Percentiles rank a stretch among this genome's conserved stretches.
Conservation (phyloP, 331 rosid species). For the Prunus yedoensis region DNA sequence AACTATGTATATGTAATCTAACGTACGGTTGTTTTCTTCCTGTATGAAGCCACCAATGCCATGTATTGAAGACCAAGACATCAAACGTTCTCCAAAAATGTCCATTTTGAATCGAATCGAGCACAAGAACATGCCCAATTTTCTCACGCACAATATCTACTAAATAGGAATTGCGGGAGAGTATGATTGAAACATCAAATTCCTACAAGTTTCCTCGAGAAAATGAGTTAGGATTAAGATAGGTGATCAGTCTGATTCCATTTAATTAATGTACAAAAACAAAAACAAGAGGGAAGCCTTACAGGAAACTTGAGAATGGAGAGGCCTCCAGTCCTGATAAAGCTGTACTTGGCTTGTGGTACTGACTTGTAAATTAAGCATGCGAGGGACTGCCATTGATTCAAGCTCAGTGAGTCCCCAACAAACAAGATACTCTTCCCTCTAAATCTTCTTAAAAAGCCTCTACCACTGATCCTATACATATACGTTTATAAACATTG, state of each 20-base stretch:
- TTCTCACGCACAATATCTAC: conserved; percentile 42
- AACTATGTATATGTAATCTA: too few relatives aligned
- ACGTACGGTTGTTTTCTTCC: conserved; percentile 61
- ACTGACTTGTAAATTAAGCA: conserved; percentile 56
- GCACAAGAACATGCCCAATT: conserved; percentile 35
- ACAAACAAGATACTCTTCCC: conserved; percentile 69
- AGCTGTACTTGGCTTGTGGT: conserved; percentile 30
- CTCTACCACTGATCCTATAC: conserved; percentile 49
- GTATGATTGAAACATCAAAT: conserved; percentile 35
- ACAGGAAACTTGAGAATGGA: conserved; percentile 36
- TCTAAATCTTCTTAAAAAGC: conserved; percentile 36
- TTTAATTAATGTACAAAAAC: not conserved
- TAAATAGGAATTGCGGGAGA: conserved; percentile 46
- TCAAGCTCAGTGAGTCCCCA: conserved; percentile 65
- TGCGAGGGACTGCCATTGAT: conserved; percentile 59
- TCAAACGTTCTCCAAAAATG: conserved; percentile 42
- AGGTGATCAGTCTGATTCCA: not conserved
- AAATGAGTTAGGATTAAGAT: not conserved
- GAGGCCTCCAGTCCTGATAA: not conserved
- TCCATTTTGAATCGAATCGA: conserved; percentile 41
- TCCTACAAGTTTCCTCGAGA: conserved; percentile 23
- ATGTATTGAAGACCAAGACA: conserved; percentile 53
- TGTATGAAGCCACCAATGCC: conserved; percentile 75
- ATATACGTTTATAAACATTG: not conserved
- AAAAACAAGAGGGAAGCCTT: not conserved